A percentile compares a stretch with the other conserved stretches of the same genome.
These are phyloP conservation scores for Irpex sp. DNA, from an alignment of 1,284 basidiomycete genomes.

Conservation along the genomic window DNA sequence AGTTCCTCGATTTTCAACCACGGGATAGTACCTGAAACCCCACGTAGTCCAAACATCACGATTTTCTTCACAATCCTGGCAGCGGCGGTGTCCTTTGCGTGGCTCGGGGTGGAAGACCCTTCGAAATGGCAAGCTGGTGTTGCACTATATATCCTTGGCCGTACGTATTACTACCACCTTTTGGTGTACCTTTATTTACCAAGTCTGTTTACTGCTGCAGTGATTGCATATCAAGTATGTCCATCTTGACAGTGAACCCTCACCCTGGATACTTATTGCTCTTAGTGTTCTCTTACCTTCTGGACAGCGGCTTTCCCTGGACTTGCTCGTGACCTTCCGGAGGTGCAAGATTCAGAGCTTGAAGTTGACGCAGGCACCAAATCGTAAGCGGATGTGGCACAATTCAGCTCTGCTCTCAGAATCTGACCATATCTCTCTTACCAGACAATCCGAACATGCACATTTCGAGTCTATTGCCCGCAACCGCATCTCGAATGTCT, in stretches of 20 bases:
- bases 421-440: too few relatives aligned
- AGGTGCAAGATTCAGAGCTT: conserved; percentile 51
- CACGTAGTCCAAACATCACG: conserved; percentile 65
- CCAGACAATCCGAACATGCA: conserved; percentile 55
- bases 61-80: conserved; percentile 72
- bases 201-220: conserved; percentile 27
- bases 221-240: conserved; percentile 72
- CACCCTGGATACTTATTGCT: neutral
- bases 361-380: conserved; percentile 41
- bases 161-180: conserved; percentile 40
- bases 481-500: conserved; percentile 78
- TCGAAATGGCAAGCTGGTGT: conserved; percentile 69
- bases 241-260: neutral
- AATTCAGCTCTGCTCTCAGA: too few relatives aligned
- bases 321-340: conserved; percentile 67
- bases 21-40: neutral
- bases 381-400: conserved; percentile 29
- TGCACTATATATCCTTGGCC: conserved; percentile 72
- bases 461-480: conserved; percentile 63
- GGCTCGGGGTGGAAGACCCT: conserved; percentile 68
- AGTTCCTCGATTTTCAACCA: neutral
- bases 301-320: conserved; percentile 87
- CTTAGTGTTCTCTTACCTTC: conserved; percentile 70
- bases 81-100: conserved; percentile 70
- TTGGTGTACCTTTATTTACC: too few relatives aligned